A percentile compares a stretch with the other conserved stretches of the same genome.
Conservation (phyloP, 2,329 filamentous ascomycete species). For the Nemania sp. region DNA sequence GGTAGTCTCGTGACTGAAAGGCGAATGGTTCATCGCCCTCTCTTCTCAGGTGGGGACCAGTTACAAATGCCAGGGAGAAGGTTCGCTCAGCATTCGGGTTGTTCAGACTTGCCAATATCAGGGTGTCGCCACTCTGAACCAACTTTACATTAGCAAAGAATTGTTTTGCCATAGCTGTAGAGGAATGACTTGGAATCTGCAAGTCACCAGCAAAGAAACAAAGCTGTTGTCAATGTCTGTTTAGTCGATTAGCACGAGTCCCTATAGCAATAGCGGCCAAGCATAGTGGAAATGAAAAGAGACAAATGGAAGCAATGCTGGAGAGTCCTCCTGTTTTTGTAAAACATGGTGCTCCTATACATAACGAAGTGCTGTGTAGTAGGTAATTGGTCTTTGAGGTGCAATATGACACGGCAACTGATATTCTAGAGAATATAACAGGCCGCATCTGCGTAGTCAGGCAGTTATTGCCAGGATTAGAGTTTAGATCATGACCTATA, state of each 20-base stretch:
- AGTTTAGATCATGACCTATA: too few relatives aligned
- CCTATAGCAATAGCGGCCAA: background rate
- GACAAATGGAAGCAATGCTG: background rate
- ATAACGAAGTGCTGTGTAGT: too few relatives aligned
- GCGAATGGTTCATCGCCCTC: slow-evolving; percentile 92
- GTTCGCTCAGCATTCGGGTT: slow-evolving; percentile 83
- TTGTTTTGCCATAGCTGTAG: slow-evolving; percentile 46
- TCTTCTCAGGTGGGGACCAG: slow-evolving; percentile 81
- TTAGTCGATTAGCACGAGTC: slow-evolving; percentile 25
- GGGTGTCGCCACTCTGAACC: slow-evolving; percentile 89
- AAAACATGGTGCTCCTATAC: background rate
- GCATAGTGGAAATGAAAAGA: background rate
- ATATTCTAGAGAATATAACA: too few relatives aligned
- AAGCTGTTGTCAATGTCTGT: slow-evolving; percentile 28
- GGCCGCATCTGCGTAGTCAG: too few relatives aligned
- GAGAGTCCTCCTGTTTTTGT: background rate
- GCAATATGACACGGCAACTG: too few relatives aligned
- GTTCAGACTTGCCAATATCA: slow-evolving; percentile 80
- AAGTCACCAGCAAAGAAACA: slow-evolving; percentile 26
- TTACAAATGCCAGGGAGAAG: slow-evolving; percentile 90
- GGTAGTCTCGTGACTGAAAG: slow-evolving; percentile 92
- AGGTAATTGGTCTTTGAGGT: too few relatives aligned
- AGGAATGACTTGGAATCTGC: slow-evolving; percentile 44
- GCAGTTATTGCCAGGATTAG: too few relatives aligned
- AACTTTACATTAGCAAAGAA: slow-evolving; percentile 83